Evolutionary conservation across 345 rosid species (phyloP).

Genomic region (Bruguiera parviflora): DNA sequence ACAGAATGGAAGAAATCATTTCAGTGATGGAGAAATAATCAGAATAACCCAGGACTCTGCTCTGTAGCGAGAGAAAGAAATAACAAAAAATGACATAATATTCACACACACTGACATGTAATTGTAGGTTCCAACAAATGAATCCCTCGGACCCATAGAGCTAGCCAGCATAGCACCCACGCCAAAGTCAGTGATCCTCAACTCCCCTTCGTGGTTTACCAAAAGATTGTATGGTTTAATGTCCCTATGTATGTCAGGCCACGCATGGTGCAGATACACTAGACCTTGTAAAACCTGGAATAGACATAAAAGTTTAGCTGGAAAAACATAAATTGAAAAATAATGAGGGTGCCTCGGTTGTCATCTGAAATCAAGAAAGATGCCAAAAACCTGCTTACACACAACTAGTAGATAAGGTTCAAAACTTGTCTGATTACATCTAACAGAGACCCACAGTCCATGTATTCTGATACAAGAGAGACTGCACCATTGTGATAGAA

Average conservation of each 20-base stretch:
- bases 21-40: not conserved
- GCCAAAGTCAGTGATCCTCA: conserved; percentile 83
- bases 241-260: conserved; percentile 84
- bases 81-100: not conserved
- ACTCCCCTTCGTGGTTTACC: conserved; percentile 77
- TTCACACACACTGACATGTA: conserved; percentile 75
- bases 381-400: conserved; percentile 72
- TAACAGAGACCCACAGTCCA: conserved; percentile 94
- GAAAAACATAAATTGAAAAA: no score
- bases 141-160: conserved; percentile 80
- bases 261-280: conserved; percentile 67
- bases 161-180: conserved; percentile 71
- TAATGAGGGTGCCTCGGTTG: no score
- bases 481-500: conserved; percentile 94
- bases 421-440: conserved; percentile 85
- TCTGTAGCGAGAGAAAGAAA: not conserved
- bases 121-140: conserved; percentile 89
- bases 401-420: conserved; percentile 93
- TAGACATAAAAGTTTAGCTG: not conserved
- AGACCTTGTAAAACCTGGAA: conserved; percentile 69
- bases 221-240: conserved; percentile 81
- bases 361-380: not conserved
- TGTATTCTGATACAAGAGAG: conserved; percentile 91
- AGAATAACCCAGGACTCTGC: not conserved
- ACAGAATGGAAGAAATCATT: not conserved